phyloP scores from a whole-genome alignment of 306 rosid genomes.

The Heteromeles arbutifolia region DNA sequence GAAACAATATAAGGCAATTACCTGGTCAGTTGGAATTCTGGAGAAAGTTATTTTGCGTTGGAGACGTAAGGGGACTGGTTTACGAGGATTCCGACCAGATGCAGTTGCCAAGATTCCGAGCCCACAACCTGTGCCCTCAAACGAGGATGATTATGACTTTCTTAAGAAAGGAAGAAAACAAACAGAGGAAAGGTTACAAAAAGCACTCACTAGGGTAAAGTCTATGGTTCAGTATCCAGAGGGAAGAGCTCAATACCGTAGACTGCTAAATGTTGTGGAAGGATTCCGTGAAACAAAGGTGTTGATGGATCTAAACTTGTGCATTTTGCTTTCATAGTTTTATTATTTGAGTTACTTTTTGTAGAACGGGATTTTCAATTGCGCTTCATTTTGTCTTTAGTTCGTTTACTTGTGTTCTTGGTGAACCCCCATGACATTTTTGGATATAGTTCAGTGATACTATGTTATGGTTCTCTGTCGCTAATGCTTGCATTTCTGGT shows the following conservation, averaged over 20 bases:
- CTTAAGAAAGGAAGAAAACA: constrained; percentile 81
- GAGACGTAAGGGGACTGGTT: constrained; percentile 89
- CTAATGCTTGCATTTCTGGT: not conserved
- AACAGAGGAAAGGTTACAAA: constrained; percentile 77
- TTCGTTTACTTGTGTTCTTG: not conserved
- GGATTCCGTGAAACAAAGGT: constrained; percentile 78
- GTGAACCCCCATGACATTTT: not conserved
- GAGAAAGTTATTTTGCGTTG: constrained; percentile 84
- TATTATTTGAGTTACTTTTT: not conserved
- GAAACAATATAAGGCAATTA: constrained; percentile 60
- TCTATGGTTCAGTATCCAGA: constrained; percentile 95
- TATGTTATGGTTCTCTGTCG: not conserved
- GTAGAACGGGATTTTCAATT: not conserved
- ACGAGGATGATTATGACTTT: constrained; percentile 78
- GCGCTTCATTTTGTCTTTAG: not conserved
- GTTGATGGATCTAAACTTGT: not conserved
- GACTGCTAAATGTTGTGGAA: constrained; percentile 73
- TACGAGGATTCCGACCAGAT: constrained; percentile 74
- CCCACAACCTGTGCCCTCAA: constrained; percentile 20
- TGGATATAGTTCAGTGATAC: not conserved
- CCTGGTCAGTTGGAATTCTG: constrained; percentile 85
- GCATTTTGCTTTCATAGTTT: not conserved
- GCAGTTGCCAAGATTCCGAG: constrained; percentile 35
- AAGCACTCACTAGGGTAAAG: constrained; percentile 84
- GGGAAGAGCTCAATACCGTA: constrained; percentile 86